These are phyloP conservation scores for Cercophora scortea DNA, from an alignment of 495 filamentous ascomycete species.

Conservation along the genomic window DNA sequence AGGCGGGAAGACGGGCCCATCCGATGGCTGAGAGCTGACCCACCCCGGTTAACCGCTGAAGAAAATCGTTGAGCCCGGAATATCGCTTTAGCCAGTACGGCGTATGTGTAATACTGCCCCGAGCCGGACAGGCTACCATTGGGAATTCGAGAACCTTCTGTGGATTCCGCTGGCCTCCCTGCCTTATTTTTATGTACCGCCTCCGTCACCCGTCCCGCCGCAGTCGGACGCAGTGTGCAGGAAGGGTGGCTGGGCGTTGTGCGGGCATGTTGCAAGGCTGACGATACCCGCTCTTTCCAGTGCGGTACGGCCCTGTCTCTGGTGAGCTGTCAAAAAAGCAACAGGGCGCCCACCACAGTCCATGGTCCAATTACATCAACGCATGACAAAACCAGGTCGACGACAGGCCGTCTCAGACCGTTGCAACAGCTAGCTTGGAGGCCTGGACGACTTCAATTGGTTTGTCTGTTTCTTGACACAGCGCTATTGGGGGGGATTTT, in stretches of 20 bases:
- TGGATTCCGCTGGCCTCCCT: constrained; percentile 14
- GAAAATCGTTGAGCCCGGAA: constrained; percentile 2
- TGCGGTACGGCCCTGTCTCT: neutral
- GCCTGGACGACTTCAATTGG: no score
- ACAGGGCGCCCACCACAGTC: neutral
- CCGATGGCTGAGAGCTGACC: no score
- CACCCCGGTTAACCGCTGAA: neutral
- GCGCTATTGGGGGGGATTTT: no score
- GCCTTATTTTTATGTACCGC: no score
- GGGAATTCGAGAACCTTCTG: constrained; percentile 40
- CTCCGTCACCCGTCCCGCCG: neutral
- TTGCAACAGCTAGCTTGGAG: no score
- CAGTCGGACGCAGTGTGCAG: constrained; percentile 5
- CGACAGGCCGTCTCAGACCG: no score
- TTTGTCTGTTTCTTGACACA: no score
- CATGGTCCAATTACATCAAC: no score
- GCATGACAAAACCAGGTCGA: no score
- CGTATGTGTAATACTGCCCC: no score
- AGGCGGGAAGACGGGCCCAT: no score
- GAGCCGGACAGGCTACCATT: neutral
- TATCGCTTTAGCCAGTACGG: constrained; percentile 12
- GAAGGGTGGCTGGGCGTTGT: neutral
- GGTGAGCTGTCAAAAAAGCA: neutral
- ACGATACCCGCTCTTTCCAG: neutral
- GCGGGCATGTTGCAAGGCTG: neutral